Base-by-base conservation (phyloP, 306 rosid species). In the Trifolium dubium region DNA sequence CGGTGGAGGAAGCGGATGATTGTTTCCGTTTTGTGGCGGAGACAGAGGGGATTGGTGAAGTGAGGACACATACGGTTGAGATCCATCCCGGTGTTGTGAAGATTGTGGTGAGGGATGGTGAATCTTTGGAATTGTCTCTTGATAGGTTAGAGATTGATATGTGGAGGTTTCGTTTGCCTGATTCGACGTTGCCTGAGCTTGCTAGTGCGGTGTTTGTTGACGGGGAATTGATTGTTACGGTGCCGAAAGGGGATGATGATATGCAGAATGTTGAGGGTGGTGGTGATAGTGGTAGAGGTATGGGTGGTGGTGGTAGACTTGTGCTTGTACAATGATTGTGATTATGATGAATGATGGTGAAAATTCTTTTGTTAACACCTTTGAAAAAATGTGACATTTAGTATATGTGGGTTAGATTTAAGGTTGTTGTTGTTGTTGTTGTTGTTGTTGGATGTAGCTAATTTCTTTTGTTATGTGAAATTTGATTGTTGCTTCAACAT, bases 81-180 rank as follows among this genome's bases (percentile, higher is more conserved):
- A 95, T 95, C 73, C 92, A 92, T 82, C 99, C 99, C 0, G 99
- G 98, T 3, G 98, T 95, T 56, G 87, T 85, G 19, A 95, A 95
- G 86, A 89, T 95, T 62, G 95, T 90, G 46, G 99, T 95, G 6
- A 85, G 99, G 67, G 97, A 87, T 49, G 82, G 85, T 43, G 92
- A 70, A 2, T 77, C 92, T 12, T 76, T 74, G 72, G 98, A 85
- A 62, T 67, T 95, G 39, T 55, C 90, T 44, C 35, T 92, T 41
- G 98, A 95, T 34, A 93, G 87, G 46, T 87, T 95, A 0, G 98
- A 95, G 64, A 90, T 95, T 6, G 99, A 95, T 18, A 72, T 90
- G 87, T 95, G 99, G 99, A 88, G 99, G 90, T 92, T 95, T 28
- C 85, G 99, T 71, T 81, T 95, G 71, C 99, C 99, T 23, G 98